These are phyloP conservation scores for Purshia tridentata DNA, from an alignment of 306 rosid genomes.

Conservation along the genomic window DNA sequence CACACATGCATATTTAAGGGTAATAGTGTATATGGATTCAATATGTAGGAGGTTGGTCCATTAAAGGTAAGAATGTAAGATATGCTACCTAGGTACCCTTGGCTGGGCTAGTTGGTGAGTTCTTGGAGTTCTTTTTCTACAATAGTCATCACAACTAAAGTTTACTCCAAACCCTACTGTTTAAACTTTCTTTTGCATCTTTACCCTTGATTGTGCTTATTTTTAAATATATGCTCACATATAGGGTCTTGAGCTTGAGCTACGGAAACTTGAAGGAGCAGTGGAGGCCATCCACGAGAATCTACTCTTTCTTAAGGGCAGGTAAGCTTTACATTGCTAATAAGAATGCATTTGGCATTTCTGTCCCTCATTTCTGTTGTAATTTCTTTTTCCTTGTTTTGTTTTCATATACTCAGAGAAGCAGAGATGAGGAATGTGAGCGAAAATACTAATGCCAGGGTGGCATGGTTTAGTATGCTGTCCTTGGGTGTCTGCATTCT, in stretches of 20 bases:
- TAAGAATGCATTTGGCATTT: not conserved
- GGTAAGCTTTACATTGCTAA: slow-evolving; percentile 37
- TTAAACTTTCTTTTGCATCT: not conserved
- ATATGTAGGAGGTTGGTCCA: not conserved
- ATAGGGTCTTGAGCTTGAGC: slow-evolving; percentile 96
- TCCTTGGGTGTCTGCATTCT: slow-evolving; percentile 79
- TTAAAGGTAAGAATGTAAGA: not conserved
- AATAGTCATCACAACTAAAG: not conserved
- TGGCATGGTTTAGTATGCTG: slow-evolving; percentile 77
- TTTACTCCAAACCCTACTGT: not conserved
- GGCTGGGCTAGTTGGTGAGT: not conserved
- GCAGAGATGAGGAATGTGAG: slow-evolving; percentile 89
- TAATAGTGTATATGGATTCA: not conserved
- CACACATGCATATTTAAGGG: not conserved
- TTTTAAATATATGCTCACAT: not conserved
- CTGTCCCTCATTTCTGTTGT: not conserved
- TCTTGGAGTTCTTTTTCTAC: not conserved
- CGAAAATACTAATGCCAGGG: slow-evolving; percentile 74
- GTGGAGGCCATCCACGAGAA: slow-evolving; percentile 97
- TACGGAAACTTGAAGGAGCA: slow-evolving; percentile 92
- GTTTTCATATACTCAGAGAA: slow-evolving; percentile 47
- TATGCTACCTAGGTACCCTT: not conserved
- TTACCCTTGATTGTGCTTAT: slow-evolving; percentile 2
- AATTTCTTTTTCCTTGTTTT: not conserved
- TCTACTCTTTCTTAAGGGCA: slow-evolving; percentile 73